Evolutionary conservation across 352 stramenopile species (phyloP), one percentile per base, ranked within the genome.

Genomic region (Blastocystis sp.): DNA sequence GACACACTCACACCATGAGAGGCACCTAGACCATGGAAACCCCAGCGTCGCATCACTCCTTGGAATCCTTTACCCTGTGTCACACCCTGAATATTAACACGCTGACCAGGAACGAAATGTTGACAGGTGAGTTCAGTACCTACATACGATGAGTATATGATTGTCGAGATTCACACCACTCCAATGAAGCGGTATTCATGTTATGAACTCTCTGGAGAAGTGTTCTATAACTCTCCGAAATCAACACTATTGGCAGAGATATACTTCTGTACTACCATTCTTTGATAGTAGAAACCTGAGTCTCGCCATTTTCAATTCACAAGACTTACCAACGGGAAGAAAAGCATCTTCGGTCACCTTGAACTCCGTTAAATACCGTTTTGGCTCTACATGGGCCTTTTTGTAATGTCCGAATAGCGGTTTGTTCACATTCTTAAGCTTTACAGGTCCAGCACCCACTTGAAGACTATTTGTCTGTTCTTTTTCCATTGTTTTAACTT

Each of bases 21-120:
- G 11, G 96, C 96, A 12, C 93, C 93, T 90, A 98, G 94, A 77
- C 97, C 97, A 56, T 90, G 91, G 89, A 99, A 99, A 75, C 95
- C 95, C 91, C 97, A 95, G 69, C 94, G 92, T 91, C 99, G 99
- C 95, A 99, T 99, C 65, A 96, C 95, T 65, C 97, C 96, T 77
- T 96, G 93, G 89, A 96, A 96, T 42, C 93, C 94, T 88, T 97
- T 97, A 49, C 94, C 93, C 88, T 80, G 54, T 46, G 90, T 97
- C 21, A 89, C 97, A 73, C 94, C 96, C 52, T 93, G 93, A 66
- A 99, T 92, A 90, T 99, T 97, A 4, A 99, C 93, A 88, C 94
- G 97, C 91, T 99, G 96, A 71, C 97, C 97, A 0, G 96, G 92
- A 32, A 95, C 91, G 91, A 99, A 99, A 90, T 99, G 96, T 42